Conservation (phyloP, 139 green algal species). For the Volvox reticuliferus region DNA sequence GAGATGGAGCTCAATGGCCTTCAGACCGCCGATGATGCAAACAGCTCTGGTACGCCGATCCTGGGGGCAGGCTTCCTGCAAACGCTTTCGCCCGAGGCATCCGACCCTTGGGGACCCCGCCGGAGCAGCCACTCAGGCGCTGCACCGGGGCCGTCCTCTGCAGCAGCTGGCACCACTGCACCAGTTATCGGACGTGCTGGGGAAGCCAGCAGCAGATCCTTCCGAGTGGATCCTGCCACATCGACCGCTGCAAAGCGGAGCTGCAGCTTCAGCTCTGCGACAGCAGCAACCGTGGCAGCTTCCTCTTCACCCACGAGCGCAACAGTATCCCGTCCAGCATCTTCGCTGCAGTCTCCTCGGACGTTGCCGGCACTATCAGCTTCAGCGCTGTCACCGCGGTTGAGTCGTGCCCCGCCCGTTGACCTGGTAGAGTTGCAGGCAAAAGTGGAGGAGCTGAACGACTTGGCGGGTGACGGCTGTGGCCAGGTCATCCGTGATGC, state of each 20-base stretch:
- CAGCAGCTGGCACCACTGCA: neutral
- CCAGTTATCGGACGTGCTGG: neutral
- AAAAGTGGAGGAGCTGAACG: constrained; percentile 58
- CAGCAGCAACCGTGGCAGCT: neutral
- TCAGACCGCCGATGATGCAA: neutral
- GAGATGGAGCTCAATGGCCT: constrained; percentile 22
- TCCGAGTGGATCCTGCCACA: neutral
- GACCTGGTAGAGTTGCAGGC: constrained; percentile 34
- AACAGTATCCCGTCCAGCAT: neutral
- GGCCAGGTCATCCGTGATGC: constrained; percentile 50
- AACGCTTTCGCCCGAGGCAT: neutral
- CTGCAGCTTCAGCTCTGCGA: constrained; percentile 12
- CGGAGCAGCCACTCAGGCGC: constrained; percentile 28
- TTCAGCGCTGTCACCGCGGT: neutral
- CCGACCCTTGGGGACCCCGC: neutral
- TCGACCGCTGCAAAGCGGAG: neutral
- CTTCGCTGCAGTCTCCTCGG: neutral
- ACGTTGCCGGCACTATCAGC: neutral
- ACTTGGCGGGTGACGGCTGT: constrained; percentile 58
- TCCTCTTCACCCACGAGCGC: neutral
- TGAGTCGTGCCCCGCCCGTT: neutral
- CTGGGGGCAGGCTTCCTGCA: constrained; percentile 5
- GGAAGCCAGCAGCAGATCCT: neutral
- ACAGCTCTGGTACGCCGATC: neutral
- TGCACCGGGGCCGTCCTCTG: neutral